Percentiles rank a stretch among this genome's conserved stretches.
Conservation (phyloP, 2,329 filamentous ascomycete species). For the Didymella segeticola region DNA sequence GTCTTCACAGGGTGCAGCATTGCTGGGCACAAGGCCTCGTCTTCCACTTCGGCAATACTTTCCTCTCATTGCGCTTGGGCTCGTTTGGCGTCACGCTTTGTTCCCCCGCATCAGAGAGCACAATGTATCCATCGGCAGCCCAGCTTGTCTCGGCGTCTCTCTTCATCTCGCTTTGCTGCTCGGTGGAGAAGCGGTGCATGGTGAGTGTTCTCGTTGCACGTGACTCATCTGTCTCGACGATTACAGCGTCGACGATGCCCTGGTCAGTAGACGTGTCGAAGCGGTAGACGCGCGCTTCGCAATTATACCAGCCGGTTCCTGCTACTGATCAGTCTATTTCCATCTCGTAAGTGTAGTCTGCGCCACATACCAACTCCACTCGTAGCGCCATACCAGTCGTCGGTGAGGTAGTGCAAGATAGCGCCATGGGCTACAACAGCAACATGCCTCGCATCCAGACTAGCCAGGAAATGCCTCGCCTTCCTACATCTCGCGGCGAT, state of each 20-base stretch:
- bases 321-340: background rate
- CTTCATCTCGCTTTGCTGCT: constrained; percentile 17
- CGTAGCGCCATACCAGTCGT: constrained; percentile 65
- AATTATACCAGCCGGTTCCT: constrained; percentile 32
- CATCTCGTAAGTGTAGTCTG: no score
- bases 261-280: constrained; percentile 19
- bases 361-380: constrained; percentile 19
- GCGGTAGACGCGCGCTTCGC: constrained; percentile 21
- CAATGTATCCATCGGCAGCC: constrained; percentile 20
- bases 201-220: background rate
- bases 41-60: no score
- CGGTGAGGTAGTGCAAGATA: constrained; percentile 80
- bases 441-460: constrained; percentile 56
- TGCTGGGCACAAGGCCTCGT: no score
- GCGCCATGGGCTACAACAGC: constrained; percentile 81
- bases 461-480: constrained; percentile 15
- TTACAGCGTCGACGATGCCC: constrained; percentile 13
- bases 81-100: no score
- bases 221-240: constrained; percentile 18
- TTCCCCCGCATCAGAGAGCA: background rate
- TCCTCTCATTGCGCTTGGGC: no score
- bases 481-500: constrained; percentile 8
- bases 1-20: no score
- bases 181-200: background rate
- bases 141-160: constrained; percentile 15